phyloP scores from a whole-genome alignment of 2,329 filamentous ascomycete genomes.

The Aspergillus sp. region DNA sequence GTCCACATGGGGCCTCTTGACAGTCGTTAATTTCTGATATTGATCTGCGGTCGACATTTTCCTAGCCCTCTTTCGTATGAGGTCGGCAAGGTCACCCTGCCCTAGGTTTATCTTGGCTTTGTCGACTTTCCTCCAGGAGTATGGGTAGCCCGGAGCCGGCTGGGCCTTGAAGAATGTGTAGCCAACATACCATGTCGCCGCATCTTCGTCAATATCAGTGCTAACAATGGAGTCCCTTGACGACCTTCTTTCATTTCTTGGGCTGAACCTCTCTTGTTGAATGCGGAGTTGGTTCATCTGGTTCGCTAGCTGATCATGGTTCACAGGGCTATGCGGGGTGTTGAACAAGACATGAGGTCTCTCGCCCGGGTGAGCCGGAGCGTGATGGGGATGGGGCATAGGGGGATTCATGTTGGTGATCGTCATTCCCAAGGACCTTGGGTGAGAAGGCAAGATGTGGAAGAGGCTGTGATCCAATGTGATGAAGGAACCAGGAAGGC shows the following conservation, averaged over 20 bases:
- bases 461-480: neutral
- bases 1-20: slow-evolving; percentile 35
- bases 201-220: slow-evolving; percentile 13
- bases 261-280: slow-evolving; percentile 6
- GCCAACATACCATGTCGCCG: slow-evolving; percentile 28
- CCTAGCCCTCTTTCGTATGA: slow-evolving; percentile 31
- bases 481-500: neutral
- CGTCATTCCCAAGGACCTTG: slow-evolving; percentile 11
- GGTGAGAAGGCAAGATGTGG: neutral
- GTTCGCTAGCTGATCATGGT: slow-evolving; percentile 15
- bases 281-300: slow-evolving; percentile 21
- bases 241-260: slow-evolving; percentile 1
- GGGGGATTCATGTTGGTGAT: slow-evolving; percentile 20
- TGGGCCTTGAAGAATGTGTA: slow-evolving; percentile 38
- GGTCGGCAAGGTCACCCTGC: slow-evolving; percentile 30
- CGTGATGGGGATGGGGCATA: slow-evolving; percentile 17
- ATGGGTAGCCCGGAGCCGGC: slow-evolving; percentile 26
- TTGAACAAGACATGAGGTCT: slow-evolving; percentile 15
- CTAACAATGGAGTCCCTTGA: neutral
- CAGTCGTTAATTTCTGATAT: slow-evolving; percentile 28
- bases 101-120: slow-evolving; percentile 30
- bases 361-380: slow-evolving; percentile 13
- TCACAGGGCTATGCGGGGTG: slow-evolving; percentile 4
- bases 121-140: slow-evolving; percentile 31
- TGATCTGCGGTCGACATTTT: slow-evolving; percentile 27